Percentiles rank a stretch among this genome's conserved stretches.
phyloP scores from a whole-genome alignment of 164 flowering plant species.

The Saururus chinensis region DNA sequence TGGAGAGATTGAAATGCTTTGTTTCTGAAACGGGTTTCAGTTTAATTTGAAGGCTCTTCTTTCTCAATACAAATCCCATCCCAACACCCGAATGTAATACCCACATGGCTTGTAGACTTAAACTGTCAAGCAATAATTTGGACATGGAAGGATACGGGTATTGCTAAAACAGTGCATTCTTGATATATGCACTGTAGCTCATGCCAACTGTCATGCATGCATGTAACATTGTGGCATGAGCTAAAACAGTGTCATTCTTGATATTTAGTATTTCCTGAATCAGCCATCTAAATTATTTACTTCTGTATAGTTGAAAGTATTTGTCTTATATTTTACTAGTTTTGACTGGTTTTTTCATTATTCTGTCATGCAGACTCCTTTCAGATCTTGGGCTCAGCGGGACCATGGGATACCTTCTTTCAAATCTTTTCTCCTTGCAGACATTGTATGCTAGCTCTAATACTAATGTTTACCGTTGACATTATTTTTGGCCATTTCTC shows the following conservation, averaged over 20 bases:
- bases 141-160: too few species aligned
- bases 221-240: too few species aligned
- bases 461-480: neutral
- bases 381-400: conserved; percentile 75
- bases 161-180: too few species aligned
- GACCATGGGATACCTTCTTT: conserved; percentile 74
- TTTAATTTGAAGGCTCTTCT: too few species aligned
- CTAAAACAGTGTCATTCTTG: too few species aligned
- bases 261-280: neutral
- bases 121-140: neutral
- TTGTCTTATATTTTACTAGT: neutral
- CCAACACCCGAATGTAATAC: too few species aligned
- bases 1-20: too few species aligned
- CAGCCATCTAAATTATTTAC: neutral
- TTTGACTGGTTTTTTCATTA: neutral
- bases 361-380: conserved; percentile 38
- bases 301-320: neutral
- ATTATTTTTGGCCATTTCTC: neutral
- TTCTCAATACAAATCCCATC: too few species aligned
- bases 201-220: too few species aligned
- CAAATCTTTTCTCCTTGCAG: conserved; percentile 43
- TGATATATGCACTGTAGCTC: too few species aligned
- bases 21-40: too few species aligned
- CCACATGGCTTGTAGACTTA: neutral
- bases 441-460: conserved; percentile 43